phyloP scores from a whole-genome alignment of 73 alveolate genomes.

The Tetrahymena borealis region DNA sequence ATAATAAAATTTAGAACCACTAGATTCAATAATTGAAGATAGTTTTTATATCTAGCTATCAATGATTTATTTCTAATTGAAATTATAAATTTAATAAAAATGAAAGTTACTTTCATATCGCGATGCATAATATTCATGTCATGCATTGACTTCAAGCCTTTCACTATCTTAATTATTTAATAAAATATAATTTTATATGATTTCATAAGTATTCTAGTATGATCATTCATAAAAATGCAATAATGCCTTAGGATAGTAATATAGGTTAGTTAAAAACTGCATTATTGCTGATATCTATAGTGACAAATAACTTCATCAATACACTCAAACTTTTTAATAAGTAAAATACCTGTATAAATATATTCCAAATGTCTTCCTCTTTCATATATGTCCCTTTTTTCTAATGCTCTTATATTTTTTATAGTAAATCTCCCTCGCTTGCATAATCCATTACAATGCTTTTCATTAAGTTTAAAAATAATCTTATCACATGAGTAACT shows the following conservation, averaged over 20 bases:
- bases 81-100: too few relatives aligned
- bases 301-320: constrained; percentile 3
- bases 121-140: constrained; percentile 77
- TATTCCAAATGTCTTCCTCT: constrained; percentile 68
- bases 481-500: too few relatives aligned
- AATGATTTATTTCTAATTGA: too few relatives aligned
- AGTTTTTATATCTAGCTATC: too few relatives aligned
- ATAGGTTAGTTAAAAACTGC: neutral
- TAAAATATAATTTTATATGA: neutral
- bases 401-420: constrained; percentile 45
- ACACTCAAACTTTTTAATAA: constrained; percentile 63
- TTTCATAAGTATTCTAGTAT: neutral
- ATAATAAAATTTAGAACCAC: neutral
- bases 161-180: constrained; percentile 41
- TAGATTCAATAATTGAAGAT: too few relatives aligned
- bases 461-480: neutral
- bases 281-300: neutral
- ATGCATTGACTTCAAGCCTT: constrained; percentile 63
- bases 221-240: neutral
- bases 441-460: constrained; percentile 86
- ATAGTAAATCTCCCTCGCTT: constrained; percentile 68
- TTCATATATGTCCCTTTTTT: constrained; percentile 33
- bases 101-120: constrained; percentile 58
- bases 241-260: neutral
- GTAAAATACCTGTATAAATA: constrained; percentile 49